Evolutionary conservation across 1,139 yeast species (phyloP), one percentile per base, ranked within the genome.

Genomic region (Fermentozyma sake): DNA sequence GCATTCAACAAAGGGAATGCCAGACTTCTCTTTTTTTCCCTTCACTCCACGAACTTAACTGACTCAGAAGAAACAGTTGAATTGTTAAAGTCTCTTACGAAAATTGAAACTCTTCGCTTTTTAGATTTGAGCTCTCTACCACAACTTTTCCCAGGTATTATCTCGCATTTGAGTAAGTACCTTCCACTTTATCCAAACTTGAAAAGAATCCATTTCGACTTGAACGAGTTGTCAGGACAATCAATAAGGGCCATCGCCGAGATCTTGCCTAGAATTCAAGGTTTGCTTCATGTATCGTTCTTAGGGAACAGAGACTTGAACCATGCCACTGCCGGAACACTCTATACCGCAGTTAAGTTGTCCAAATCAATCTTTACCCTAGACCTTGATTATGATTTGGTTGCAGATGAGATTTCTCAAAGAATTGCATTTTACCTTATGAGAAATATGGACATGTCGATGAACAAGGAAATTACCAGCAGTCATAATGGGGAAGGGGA

Each of bases 381-480:
- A 29, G 95, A 85, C 42, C 59, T 85, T 30, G 95, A 86, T 46
- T 72, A 75, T 39, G 82, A 74, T 28, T 55, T 69, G 34, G 69
- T 85, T 32, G 74, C 84, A 11, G 87, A 80, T 37, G 77, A 76
- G 37, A 63, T 87, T 26, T 74, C 82, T 16, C 83, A 87, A 22
- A 72, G 89, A 50, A 75, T 87, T 37, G 93, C 94, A 0, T 73
- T 83, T 35, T 81, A 82, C 47, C 65, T 89, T 45, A 79, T 87
- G 80, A 72, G 82, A 46, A 87, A 87, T 49, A 79, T 87, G 82
- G 89, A 85, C 45, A 61, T 55, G 26, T 62, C 68, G 12, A 58
- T 78, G 48, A 69, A 69, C 35, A 61, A 68, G 12, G 69, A 63
- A 26, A 44, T 52, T 30, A 38, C 49, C 13, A 55, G 50, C 22